A percentile compares a stretch with the other conserved stretches of the same genome.
phyloP scores from a whole-genome alignment of 2,329 filamentous ascomycete genomes.

The Claviceps fusiformis region DNA sequence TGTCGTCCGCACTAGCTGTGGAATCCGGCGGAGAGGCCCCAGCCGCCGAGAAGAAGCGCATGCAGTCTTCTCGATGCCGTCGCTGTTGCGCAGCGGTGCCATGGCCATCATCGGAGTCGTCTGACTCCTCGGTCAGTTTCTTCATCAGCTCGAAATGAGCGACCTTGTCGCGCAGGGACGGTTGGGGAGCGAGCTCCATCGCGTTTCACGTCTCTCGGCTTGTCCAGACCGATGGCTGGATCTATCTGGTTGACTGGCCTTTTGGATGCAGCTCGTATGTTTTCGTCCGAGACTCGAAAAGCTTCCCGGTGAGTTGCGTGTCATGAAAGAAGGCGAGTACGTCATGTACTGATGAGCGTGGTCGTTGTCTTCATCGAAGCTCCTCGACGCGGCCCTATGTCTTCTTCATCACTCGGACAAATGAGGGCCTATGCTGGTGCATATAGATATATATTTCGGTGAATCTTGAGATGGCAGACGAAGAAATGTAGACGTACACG shows the following conservation, averaged over 20 bases:
- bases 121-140: slow-evolving; percentile 8
- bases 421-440: no score
- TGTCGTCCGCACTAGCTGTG: no score
- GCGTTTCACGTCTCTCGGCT: background rate
- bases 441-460: no score
- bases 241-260: no score
- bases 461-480: no score
- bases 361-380: background rate
- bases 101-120: background rate
- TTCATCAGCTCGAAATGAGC: slow-evolving; percentile 32
- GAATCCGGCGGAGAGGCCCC: background rate
- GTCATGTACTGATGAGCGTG: background rate
- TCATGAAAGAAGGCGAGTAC: background rate
- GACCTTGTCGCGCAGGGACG: slow-evolving; percentile 23
- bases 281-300: no score
- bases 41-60: background rate
- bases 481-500: no score
- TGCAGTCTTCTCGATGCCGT: slow-evolving; percentile 1
- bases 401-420: no score
- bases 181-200: background rate
- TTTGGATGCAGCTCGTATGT: no score
- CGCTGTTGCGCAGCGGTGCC: background rate
- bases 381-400: background rate
- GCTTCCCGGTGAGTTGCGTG: no score
- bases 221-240: background rate